Conservation (phyloP, 106 monocot genomes). For the Dioscorea zingiberensis region DNA sequence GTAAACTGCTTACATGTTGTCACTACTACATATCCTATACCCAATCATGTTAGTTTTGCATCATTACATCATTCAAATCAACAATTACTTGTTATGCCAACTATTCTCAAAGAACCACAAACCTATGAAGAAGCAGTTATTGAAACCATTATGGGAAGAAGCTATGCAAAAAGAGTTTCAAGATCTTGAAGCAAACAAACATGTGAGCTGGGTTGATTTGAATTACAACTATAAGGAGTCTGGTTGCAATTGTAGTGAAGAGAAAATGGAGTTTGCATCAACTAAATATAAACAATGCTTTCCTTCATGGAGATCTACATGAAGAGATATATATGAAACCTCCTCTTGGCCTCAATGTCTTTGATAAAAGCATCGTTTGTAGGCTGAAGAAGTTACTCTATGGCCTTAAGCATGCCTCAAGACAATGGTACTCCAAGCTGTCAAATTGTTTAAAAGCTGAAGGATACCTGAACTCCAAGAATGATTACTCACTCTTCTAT, state of each 20-base stretch:
- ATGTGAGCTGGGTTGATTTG: too few species aligned
- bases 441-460: neutral
- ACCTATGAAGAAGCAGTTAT: neutral
- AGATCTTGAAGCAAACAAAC: neutral
- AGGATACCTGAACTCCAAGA: neutral
- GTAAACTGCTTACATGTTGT: too few species aligned
- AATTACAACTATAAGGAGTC: neutral
- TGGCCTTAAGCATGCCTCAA: slow-evolving; percentile 2
- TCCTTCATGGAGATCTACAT: neutral
- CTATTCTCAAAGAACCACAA: neutral
- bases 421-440: slow-evolving; percentile 5
- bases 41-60: too few species aligned
- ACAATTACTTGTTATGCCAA: neutral
- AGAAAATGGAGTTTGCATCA: neutral
- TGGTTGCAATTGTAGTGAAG: neutral
- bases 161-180: neutral
- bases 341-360: neutral
- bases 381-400: neutral
- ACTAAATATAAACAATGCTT: neutral
- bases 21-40: too few species aligned
- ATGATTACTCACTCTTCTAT: slow-evolving; percentile 1
- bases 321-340: slow-evolving; percentile 4
- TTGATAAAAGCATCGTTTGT: neutral
- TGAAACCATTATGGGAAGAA: neutral
- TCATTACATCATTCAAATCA: neutral